Percentiles rank a stretch among this genome's conserved stretches.
These are phyloP conservation scores for Ciborinia camelliae DNA, from an alignment of 2,329 filamentous ascomycete genomes.

Conservation along the genomic window DNA sequence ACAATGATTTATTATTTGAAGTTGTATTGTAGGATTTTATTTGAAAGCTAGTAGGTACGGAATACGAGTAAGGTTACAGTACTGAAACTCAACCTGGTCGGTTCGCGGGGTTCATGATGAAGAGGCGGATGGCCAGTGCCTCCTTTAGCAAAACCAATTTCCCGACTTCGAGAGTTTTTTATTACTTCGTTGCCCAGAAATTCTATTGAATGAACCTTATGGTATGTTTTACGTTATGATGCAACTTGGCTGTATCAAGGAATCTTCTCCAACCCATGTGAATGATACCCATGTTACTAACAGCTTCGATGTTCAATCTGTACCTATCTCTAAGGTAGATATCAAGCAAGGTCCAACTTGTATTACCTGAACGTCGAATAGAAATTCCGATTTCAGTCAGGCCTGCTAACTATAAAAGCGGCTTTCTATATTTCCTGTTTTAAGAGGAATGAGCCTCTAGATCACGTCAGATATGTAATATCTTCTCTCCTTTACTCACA, in stretches of 20 bases:
- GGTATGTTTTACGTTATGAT: background rate
- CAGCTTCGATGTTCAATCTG: background rate
- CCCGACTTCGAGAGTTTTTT: background rate
- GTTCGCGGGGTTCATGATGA: slow-evolving; percentile 5
- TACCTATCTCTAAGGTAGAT: background rate
- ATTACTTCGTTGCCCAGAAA: background rate
- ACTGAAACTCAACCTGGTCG: background rate
- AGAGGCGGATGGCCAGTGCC: slow-evolving; percentile 10
- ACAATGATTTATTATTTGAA: background rate
- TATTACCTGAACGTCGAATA: background rate
- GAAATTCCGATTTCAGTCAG: background rate
- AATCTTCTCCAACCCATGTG: background rate
- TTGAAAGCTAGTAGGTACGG: background rate
- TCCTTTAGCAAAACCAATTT: background rate
- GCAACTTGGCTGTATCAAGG: background rate
- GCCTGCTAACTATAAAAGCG: background rate
- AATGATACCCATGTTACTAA: too few species aligned
- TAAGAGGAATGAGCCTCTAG: background rate
- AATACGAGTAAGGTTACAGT: background rate
- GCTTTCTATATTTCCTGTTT: slow-evolving; percentile 8
- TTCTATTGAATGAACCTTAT: too few species aligned
- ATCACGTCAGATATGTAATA: slow-evolving; percentile 4
- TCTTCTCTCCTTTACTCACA: background rate
- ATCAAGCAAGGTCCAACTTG: background rate
- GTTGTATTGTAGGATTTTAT: background rate